Conservation (phyloP, 371 early-diverging fungal species). For the Chytridiales sp. region DNA sequence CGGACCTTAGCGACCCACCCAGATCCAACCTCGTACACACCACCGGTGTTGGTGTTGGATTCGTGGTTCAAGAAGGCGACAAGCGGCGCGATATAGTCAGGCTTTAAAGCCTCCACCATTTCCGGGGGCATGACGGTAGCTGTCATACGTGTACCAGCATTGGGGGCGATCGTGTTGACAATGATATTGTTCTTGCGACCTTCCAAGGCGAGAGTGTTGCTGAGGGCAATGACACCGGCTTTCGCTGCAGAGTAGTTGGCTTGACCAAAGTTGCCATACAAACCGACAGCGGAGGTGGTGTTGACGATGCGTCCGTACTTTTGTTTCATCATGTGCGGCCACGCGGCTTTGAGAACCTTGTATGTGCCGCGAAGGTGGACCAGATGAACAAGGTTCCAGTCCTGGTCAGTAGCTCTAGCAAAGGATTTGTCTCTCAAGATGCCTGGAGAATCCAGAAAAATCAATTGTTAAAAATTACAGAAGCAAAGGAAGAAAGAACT, state of each 20-base stretch:
- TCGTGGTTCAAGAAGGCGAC: conserved; percentile 69
- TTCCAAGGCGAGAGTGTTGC: conserved; percentile 72
- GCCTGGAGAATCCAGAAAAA: conserved; percentile 62
- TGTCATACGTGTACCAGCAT: conserved; percentile 80
- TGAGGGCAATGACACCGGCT: conserved; percentile 67
- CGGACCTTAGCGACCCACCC: conserved; percentile 72
- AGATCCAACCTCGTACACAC: conserved; percentile 71
- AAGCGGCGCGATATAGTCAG: conserved; percentile 76
- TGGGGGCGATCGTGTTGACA: conserved; percentile 73
- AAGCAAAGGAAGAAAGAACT: conserved; percentile 35
- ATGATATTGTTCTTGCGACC: conserved; percentile 67
- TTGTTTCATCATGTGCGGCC: conserved; percentile 71
- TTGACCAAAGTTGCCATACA: conserved; percentile 99
- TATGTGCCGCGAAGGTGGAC: conserved; percentile 70
- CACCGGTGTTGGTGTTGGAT: conserved; percentile 54
- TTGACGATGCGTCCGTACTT: conserved; percentile 65
- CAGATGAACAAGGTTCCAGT: conserved; percentile 65
- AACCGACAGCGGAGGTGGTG: conserved; percentile 92
- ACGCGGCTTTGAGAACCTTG: conserved; percentile 67
- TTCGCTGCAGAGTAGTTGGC: conserved; percentile 90
- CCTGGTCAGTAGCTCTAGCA: conserved; percentile 56
- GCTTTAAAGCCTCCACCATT: conserved; percentile 76
- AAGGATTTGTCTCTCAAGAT: conserved; percentile 77
- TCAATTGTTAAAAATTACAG: neutral
- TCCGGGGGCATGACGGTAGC: conserved; percentile 78